Base-by-base conservation (phyloP, 2,329 filamentous ascomycete genomes). In the Ascochyta pisi region DNA sequence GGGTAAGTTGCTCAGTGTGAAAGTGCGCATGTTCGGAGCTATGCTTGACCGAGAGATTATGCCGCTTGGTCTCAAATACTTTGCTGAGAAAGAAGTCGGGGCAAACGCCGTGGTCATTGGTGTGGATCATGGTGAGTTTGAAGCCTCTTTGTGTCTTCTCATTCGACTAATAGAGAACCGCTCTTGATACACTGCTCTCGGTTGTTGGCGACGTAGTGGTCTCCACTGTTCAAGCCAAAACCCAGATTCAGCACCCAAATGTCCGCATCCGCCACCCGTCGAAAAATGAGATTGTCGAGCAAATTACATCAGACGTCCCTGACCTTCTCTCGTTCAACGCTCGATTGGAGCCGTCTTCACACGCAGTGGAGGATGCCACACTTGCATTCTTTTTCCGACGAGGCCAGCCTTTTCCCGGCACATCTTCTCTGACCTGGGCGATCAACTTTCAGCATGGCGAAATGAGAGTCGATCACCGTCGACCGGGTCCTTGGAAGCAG, bases 291-390 rank as follows among this genome's bases (percentile, higher is more conserved):
- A 33, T 54, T 15, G 40, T 41, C 15, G 45, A 57, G 12, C 50
- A 37, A 2, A n/a, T 64, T 0, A 46, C 16, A 0, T 79, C 78
- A 0, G 69, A 80, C 22, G 78, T 82, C 1, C 81, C 81, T 0
- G 82, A 85, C 57, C 69, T 77, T 29, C 29, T 83, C 31, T 63
- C 71, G 7, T 54, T 78, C 1, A 73, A 79, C 23, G 81, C 79
- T 16, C 51, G 43, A 13, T 39, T 65, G 4, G 22, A 24, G 15
- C 53, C 54, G 1, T 58, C 34, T 6, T 19, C 50, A 0, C 22
- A 50, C 13, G 41, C 55, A 13, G 58, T 52, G 6, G 27, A 56
- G 13, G 53, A 60, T 1, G 66, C 64, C 8, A 40, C 54, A 2
- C 51, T 67, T 2, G 27, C 57, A 1, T 50, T 46, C 24, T 56